phyloP scores from a whole-genome alignment of 768 basidiomycete species.

The Trametes sanguinea region DNA sequence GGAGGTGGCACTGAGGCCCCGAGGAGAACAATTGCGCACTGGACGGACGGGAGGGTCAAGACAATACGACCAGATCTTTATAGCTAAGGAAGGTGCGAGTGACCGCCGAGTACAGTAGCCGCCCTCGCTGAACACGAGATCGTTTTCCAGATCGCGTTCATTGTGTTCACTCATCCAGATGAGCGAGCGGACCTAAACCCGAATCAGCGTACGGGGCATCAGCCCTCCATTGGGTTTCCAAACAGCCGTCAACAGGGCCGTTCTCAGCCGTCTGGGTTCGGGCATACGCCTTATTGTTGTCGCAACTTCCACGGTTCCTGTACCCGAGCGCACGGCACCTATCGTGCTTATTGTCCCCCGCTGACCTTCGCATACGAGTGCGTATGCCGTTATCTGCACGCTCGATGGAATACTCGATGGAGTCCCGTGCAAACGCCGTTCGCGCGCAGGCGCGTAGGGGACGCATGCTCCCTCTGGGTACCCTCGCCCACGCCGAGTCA shows the following conservation, averaged over 20 bases:
- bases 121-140: constrained; percentile 25
- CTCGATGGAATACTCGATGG: constrained; percentile 25
- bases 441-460: constrained; percentile 21
- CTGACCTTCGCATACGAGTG: constrained; percentile 25
- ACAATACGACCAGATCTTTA: constrained; percentile 37
- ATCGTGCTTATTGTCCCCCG: constrained; percentile 28
- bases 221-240: constrained; percentile 28
- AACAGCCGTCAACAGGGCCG: constrained; percentile 27
- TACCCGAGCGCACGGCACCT: constrained; percentile 27
- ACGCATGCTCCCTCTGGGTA: constrained; percentile 6
- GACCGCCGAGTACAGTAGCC: constrained; percentile 27
- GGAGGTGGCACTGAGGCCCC: constrained; percentile 54
- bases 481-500: constrained; percentile 29
- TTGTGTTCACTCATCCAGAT: constrained; percentile 25
- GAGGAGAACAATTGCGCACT: constrained; percentile 65
- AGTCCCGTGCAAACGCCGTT: constrained; percentile 27
- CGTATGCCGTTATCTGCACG: constrained; percentile 29
- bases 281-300: constrained; percentile 29
- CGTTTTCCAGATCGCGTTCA: constrained; percentile 27
- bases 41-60: constrained; percentile 48
- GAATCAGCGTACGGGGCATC: constrained; percentile 21
- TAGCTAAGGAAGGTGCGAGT: constrained; percentile 32
- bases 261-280: constrained; percentile 25
- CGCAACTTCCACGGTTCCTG: constrained; percentile 22
- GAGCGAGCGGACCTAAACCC: constrained; percentile 27